A percentile compares a stretch with the other conserved stretches of the same genome.
Conservation (phyloP, 495 filamentous ascomycete genomes). For the Trichoderma orchidacearum region DNA sequence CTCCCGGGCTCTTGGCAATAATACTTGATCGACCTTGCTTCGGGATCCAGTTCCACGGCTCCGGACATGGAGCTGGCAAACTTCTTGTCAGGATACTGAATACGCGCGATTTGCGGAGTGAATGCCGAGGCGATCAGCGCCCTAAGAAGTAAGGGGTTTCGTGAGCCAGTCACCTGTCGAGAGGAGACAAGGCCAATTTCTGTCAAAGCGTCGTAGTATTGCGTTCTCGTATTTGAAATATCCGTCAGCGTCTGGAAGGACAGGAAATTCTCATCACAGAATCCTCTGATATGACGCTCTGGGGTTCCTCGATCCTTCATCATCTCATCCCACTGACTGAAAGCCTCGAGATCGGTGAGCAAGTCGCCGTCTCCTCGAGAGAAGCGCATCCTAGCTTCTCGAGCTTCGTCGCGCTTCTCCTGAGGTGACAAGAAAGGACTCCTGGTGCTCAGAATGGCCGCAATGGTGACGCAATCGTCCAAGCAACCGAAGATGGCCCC, state of each 20-base stretch:
- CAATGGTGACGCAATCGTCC: constrained; percentile 77
- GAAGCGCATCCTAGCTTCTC: constrained; percentile 64
- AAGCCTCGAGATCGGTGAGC: constrained; percentile 72
- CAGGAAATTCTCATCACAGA: constrained; percentile 85
- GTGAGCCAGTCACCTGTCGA: constrained; percentile 21
- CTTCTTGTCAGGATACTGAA: constrained; percentile 88
- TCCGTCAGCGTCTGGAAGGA: constrained; percentile 70
- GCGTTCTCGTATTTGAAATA: constrained; percentile 70
- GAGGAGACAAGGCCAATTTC: constrained; percentile 56
- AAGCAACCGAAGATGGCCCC: constrained; percentile 88
- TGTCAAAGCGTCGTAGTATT: constrained; percentile 74
- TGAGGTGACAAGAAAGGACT: constrained; percentile 74
- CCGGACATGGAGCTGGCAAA: constrained; percentile 75
- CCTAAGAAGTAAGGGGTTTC: constrained; percentile 43
- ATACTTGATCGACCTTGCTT: constrained; percentile 83
- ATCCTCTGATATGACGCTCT: constrained; percentile 52
- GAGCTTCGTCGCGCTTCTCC: constrained; percentile 68
- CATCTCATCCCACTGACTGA: constrained; percentile 63
- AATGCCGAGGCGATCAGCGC: constrained; percentile 86
- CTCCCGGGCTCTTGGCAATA: constrained; percentile 75
- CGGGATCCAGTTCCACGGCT: constrained; percentile 82
- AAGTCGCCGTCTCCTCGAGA: constrained; percentile 70
- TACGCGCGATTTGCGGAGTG: constrained; percentile 79
- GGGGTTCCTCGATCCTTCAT: constrained; percentile 33
- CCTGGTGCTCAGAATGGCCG: constrained; percentile 72